Evolutionary conservation across 768 basidiomycete species (phyloP).

Genomic region (Lepiota venenata): DNA sequence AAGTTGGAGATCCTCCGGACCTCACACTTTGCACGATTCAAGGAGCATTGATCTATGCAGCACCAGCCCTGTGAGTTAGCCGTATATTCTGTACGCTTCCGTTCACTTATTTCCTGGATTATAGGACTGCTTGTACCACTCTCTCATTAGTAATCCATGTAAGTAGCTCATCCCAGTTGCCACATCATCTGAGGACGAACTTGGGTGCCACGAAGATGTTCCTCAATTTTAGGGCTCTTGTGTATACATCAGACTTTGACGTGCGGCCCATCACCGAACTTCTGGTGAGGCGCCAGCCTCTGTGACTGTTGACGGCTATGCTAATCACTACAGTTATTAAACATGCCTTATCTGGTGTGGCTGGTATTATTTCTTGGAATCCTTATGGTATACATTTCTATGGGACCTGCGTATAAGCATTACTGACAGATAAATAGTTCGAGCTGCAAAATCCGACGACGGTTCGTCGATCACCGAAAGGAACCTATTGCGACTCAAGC

Average conservation of each 20-base stretch:
- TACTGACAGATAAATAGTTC: slow-evolving; percentile 17
- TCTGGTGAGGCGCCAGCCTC: slow-evolving; percentile 15
- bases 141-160: slow-evolving; percentile 27
- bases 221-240: slow-evolving; percentile 21
- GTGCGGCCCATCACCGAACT: slow-evolving; percentile 16
- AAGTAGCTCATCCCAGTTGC: background rate
- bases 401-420: background rate
- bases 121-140: slow-evolving; percentile 26
- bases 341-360: slow-evolving; percentile 25
- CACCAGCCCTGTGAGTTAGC: slow-evolving; percentile 25
- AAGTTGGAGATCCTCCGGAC: slow-evolving; percentile 20
- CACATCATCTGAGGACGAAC: background rate
- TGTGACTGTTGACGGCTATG: background rate
- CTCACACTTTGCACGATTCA: slow-evolving; percentile 25
- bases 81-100: too few species aligned
- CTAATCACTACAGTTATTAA: slow-evolving; percentile 19
- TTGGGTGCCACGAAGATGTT: slow-evolving; percentile 17
- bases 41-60: slow-evolving; percentile 27
- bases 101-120: background rate
- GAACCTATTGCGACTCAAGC: slow-evolving; percentile 27
- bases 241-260: slow-evolving; percentile 15
- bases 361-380: slow-evolving; percentile 20
- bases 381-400: slow-evolving; percentile 16
- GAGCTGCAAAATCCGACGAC: slow-evolving; percentile 18
- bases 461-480: slow-evolving; percentile 22